Conservation (phyloP, 2,329 filamentous ascomycete species). For the Paecilomyces variotii region DNA sequence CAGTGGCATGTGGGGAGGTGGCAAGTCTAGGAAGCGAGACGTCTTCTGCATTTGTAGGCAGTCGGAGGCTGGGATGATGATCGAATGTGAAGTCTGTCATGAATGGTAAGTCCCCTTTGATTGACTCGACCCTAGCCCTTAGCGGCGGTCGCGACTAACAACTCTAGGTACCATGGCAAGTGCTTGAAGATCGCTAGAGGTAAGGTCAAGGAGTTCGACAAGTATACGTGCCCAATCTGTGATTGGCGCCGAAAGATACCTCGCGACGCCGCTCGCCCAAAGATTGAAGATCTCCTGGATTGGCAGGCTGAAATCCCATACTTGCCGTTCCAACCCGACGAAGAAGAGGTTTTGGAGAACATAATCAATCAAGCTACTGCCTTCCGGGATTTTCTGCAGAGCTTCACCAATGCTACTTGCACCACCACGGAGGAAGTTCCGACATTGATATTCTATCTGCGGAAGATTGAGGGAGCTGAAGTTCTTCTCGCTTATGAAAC, state of each 20-base stretch:
- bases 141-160: slow-evolving; percentile 19
- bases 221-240: slow-evolving; percentile 96
- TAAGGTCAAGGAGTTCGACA: slow-evolving; percentile 97
- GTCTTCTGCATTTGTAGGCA: slow-evolving; percentile 96
- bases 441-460: slow-evolving; percentile 86
- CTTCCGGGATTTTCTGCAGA: slow-evolving; percentile 74
- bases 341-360: slow-evolving; percentile 75
- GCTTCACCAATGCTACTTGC: slow-evolving; percentile 72
- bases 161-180: slow-evolving; percentile 82
- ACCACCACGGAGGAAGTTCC: slow-evolving; percentile 79
- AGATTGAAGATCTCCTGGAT: slow-evolving; percentile 76
- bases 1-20: slow-evolving; percentile 27
- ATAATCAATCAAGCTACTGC: slow-evolving; percentile 79
- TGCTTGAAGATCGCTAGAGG: slow-evolving; percentile 95
- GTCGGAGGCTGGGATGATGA: slow-evolving; percentile 97
- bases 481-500: slow-evolving; percentile 86
- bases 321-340: slow-evolving; percentile 90
- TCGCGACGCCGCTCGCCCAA: slow-evolving; percentile 88
- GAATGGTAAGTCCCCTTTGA: slow-evolving; percentile 64
- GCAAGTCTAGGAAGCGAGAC: slow-evolving; percentile 58
- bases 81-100: slow-evolving; percentile 95
- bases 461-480: slow-evolving; percentile 95
- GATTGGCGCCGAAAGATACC: slow-evolving; percentile 97
- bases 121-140: not conserved
- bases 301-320: slow-evolving; percentile 76